Evolutionary conservation across 345 rosid genomes (phyloP).

Genomic region (Bruguiera sexangula): DNA sequence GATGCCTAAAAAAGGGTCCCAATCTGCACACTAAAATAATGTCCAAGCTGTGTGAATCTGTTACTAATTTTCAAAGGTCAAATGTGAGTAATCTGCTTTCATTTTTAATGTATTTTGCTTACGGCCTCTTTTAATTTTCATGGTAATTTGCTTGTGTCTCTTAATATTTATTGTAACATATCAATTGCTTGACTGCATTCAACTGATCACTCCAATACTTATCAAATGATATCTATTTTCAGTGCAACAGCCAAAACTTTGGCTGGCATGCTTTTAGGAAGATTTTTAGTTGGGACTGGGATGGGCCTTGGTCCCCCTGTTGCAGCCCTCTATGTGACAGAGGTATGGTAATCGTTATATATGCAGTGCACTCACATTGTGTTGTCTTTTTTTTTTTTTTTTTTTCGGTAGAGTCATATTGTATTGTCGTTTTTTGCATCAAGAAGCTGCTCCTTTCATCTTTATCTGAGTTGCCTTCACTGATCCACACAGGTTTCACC

Average conservation of each 20-base stretch:
- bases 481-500: slow-evolving; percentile 69
- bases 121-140: slow-evolving; percentile 2
- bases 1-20: too few species aligned
- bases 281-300: slow-evolving; percentile 90
- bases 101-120: background rate
- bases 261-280: slow-evolving; percentile 76
- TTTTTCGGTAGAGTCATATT: background rate
- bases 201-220: background rate
- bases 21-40: too few species aligned
- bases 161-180: background rate
- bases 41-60: slow-evolving; percentile 3
- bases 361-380: background rate
- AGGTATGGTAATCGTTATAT: slow-evolving; percentile 44
- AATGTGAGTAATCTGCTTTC: background rate
- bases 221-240: slow-evolving; percentile 25
- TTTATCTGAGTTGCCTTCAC: slow-evolving; percentile 13
- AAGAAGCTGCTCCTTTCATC: slow-evolving; percentile 2
- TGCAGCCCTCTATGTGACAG: slow-evolving; percentile 88
- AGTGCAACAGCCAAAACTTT: slow-evolving; percentile 67
- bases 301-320: slow-evolving; percentile 96
- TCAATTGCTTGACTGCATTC: background rate
- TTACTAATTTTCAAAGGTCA: background rate
- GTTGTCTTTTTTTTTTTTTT: background rate
- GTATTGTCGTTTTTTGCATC: background rate
- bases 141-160: background rate